Conservation (phyloP, 306 rosid genomes). For the Echinosophora koreensis region DNA sequence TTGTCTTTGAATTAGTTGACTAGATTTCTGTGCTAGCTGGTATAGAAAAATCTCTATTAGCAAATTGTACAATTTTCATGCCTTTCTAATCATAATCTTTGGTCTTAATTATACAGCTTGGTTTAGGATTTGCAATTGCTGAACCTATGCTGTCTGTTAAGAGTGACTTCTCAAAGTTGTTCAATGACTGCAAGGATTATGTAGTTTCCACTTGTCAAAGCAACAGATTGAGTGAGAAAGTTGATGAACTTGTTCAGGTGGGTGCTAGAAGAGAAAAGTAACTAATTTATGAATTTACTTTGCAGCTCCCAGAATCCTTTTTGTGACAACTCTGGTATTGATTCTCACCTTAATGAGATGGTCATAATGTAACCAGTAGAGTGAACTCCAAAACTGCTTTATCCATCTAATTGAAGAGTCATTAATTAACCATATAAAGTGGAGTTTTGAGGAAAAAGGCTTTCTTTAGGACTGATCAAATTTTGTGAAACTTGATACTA, state of each 20-base stretch:
- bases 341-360: constrained; percentile 24
- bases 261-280: constrained; percentile 36
- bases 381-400: constrained; percentile 22
- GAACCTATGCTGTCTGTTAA: constrained; percentile 65
- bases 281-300: constrained; percentile 31
- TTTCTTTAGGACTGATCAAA: constrained; percentile 5
- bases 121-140: constrained; percentile 79
- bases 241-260: constrained; percentile 90
- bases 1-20: constrained; percentile 16
- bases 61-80: constrained; percentile 24
- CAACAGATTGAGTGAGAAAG: constrained; percentile 66
- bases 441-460: constrained; percentile 3
- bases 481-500: neutral
- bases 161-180: constrained; percentile 68
- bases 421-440: neutral
- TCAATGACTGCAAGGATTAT: constrained; percentile 87
- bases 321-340: neutral
- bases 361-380: constrained; percentile 11
- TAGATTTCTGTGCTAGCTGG: constrained; percentile 22
- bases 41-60: neutral
- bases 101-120: constrained; percentile 72
- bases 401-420: constrained; percentile 4
- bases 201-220: constrained; percentile 65
- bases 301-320: constrained; percentile 4
- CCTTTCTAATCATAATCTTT: constrained; percentile 51